These are phyloP conservation scores for Aspergillus heteromorphus DNA, from an alignment of 495 filamentous ascomycete species.

Conservation along the genomic window DNA sequence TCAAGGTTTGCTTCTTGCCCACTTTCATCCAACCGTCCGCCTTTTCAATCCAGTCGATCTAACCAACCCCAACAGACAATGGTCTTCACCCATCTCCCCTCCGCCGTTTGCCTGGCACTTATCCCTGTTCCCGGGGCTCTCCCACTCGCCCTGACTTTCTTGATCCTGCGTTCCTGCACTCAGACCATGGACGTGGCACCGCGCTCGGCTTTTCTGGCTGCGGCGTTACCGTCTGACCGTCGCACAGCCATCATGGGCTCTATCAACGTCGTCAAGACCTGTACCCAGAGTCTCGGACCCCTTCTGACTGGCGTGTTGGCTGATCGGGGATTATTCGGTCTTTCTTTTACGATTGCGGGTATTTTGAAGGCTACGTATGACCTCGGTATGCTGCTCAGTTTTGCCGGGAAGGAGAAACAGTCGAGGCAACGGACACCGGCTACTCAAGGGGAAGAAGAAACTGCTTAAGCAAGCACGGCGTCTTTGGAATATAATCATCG, in stretches of 20 bases:
- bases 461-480: not conserved
- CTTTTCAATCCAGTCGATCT: not conserved
- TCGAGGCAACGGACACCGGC: not conserved
- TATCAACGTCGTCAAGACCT: constrained; percentile 63
- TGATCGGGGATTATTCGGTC: constrained; percentile 56
- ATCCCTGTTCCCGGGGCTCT: constrained; percentile 57
- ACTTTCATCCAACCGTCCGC: not conserved
- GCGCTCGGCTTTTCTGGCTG: constrained; percentile 71
- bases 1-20: constrained; percentile 44
- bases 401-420: constrained; percentile 38
- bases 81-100: constrained; percentile 82
- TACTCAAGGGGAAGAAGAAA: not conserved
- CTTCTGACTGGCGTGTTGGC: constrained; percentile 66
- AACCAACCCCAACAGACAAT: constrained; percentile 51
- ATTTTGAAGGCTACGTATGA: constrained; percentile 67
- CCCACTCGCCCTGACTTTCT: constrained; percentile 53
- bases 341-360: constrained; percentile 68
- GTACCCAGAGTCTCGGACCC: constrained; percentile 58
- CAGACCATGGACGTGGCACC: constrained; percentile 82
- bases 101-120: constrained; percentile 63
- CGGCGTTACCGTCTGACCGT: constrained; percentile 63
- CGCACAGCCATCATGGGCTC: constrained; percentile 74
- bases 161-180: constrained; percentile 64
- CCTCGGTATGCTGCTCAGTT: constrained; percentile 64
- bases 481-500: not conserved